These are phyloP conservation scores for Acarospora socialis DNA, from an alignment of 2,329 filamentous ascomycete species.

Conservation along the genomic window DNA sequence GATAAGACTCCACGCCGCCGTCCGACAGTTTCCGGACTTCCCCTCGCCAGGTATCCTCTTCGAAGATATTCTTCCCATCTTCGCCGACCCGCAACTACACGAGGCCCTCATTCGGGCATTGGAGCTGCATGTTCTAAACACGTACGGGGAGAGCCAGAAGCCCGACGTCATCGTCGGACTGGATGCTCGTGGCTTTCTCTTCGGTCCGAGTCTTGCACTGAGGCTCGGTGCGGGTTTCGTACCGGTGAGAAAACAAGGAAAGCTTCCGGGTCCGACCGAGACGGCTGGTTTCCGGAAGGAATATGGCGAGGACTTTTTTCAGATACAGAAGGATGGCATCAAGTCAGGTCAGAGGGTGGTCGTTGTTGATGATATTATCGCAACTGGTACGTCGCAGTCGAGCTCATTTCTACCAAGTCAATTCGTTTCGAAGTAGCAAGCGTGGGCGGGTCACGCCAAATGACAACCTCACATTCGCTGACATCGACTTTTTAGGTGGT, in stretches of 20 bases:
- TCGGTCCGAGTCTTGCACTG: conserved; percentile 79
- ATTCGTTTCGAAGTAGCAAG: not conserved
- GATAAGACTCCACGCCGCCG: conserved; percentile 52
- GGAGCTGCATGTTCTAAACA: conserved; percentile 61
- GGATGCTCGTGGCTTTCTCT: conserved; percentile 88
- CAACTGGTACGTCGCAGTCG: conserved; percentile 57
- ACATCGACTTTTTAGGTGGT: conserved; percentile 48
- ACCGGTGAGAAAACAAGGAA: conserved; percentile 87
- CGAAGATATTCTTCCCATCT: conserved; percentile 95
- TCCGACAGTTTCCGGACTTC: conserved; percentile 85
- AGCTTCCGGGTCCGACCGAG: conserved; percentile 78
- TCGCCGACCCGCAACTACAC: conserved; percentile 63
- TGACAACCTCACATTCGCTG: conserved; percentile 1
- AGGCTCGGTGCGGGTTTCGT: conserved; percentile 75
- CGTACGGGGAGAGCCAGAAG: conserved; percentile 42
- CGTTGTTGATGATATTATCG: conserved; percentile 95
- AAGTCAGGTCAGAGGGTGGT: conserved; percentile 78
- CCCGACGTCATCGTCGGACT: conserved; percentile 88
- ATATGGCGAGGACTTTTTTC: conserved; percentile 88
- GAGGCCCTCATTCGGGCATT: conserved; percentile 66
- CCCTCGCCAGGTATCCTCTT: conserved; percentile 86
- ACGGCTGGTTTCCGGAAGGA: conserved; percentile 87
- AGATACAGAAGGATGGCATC: conserved; percentile 83
- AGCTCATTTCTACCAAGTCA: conserved; percentile 1
- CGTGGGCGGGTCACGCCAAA: not conserved